Base-by-base conservation (phyloP, 2,329 filamentous ascomycete genomes). In the Penicillium sp. region DNA sequence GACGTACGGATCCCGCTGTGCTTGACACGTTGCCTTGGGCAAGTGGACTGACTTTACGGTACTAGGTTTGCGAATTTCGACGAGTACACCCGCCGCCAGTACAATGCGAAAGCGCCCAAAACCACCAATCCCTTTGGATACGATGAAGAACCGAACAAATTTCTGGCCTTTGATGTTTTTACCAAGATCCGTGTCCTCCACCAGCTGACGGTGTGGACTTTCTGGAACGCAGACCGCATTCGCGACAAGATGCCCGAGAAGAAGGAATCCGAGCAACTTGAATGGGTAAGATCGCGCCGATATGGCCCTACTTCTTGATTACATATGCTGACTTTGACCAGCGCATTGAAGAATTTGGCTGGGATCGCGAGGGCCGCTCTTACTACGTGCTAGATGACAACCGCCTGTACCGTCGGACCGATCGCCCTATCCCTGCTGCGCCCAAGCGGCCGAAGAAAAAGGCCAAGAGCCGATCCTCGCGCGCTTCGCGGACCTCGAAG, bases 321-420 rank as follows among this genome's bases (percentile, higher is more conserved):
- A 16, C 22, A 31, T 34, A 46, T 51, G 22, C 60, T 65, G 55
- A 66, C 51, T 16, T 36, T 48, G 46, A 45, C 43, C 60, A 81
- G 80, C 79, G 79, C 60, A 65, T 74, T 51, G 70, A 75, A 52
- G 73, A 75, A 56, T 64, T 75, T 58, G 94, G 94, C 9, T 97
- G 91, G 86, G 94, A 99, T 71, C 82, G 86, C 21, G 82, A 96
- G 44, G 92, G 96, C 60, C 87, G 91, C 36, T 87, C 86, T 34
- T 96, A 97, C 70, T 96, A 89, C 67, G 87, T 97, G 3, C 83
- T 99, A 3, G 93, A 97, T 65, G 94, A 99, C 71, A 95, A 97
- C 66, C 85, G 94, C 58, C 80, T 99, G 40, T 99, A 99, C 71
- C 89, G 92, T 52, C 82, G 89, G 57, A 91, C 90, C n/a, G 90